Percentiles rank a stretch among this genome's conserved stretches.
These are phyloP conservation scores for Fusarium sp. DNA, from an alignment of 2,329 filamentous ascomycete species.

Conservation along the genomic window DNA sequence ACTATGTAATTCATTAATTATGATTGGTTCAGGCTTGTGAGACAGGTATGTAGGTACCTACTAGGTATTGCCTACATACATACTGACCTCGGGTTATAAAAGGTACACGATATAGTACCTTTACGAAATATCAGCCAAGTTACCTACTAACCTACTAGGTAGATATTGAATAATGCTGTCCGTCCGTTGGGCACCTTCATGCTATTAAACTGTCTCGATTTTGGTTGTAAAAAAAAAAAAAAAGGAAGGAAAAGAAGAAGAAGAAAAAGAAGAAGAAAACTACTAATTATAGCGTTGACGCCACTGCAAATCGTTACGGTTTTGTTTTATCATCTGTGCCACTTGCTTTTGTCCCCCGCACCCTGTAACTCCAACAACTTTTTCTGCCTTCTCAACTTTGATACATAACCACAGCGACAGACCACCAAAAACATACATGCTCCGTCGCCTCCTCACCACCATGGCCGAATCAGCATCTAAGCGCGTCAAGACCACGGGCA, in stretches of 20 bases:
- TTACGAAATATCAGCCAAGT: background rate
- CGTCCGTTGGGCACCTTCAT: background rate
- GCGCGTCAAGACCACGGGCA: conserved; percentile 78
- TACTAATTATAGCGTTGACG: background rate
- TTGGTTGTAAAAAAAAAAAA: no score
- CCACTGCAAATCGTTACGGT: background rate
- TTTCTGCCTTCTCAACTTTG: background rate
- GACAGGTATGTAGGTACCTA: no score
- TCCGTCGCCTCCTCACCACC: conserved; percentile 44
- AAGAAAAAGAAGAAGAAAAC: no score
- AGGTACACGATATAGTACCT: background rate
- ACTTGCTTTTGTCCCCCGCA: conserved; percentile 13
- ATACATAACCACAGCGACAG: background rate
- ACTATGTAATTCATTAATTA: conserved; percentile 1
- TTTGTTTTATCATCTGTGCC: background rate
- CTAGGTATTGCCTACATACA: no score
- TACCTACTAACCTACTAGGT: background rate
- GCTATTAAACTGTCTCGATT: no score
- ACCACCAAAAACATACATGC: conserved; percentile 37
- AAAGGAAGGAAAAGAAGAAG: no score
- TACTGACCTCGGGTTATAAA: background rate
- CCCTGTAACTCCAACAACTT: conserved; percentile 4
- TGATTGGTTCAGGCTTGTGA: conserved; percentile 4
- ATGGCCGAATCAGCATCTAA: conserved; percentile 77
- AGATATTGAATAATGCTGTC: background rate